Evolutionary conservation across 2,329 filamentous ascomycete genomes (phyloP), one percentile per base, ranked within the genome.

Genomic region (Colletotrichum sp.): DNA sequence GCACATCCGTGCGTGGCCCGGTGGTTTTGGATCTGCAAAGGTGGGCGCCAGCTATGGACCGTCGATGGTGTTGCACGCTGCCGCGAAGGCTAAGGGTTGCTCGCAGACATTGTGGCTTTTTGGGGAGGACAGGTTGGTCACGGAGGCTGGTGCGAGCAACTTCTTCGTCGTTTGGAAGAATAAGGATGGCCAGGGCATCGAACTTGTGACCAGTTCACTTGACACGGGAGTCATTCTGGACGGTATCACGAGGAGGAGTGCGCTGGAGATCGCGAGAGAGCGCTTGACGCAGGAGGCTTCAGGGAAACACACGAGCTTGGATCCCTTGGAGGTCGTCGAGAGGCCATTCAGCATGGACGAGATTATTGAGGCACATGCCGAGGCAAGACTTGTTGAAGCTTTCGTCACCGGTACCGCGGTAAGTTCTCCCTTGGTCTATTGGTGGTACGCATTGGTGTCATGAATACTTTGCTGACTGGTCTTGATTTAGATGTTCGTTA

Each of bases 331-430:
- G 80, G 89, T 98, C 48, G 93, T 96, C 0, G 96, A 98, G 91
- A 89, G 94, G 78, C 92, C 92, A 78, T 97, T 96, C 85, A 95
- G 92, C 28, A 98, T 98, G 83, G 86, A 89, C 32, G 96, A 98
- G 84, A 84, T 98, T n/a, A 82, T 92, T 30, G 90, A 94, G 81
- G 95, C 96, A 2, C 87, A 92, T 30, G 86, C 89, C 55, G 95
- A 98, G 81, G 95, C 95, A 4, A 89, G 96, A 4, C 84, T 98
- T 63, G 84, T 98, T 10, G 96, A 98, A 86, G 91, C 95, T 2
- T 98, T 98, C 82, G 95, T 94, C 7, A 92, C 94, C 39, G 96
- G 96, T 22, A 98, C 96, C 76, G 96, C 96, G 72, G 93, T 94
- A 88, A 88, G 92, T 90, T 78, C 8, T 1, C 44, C n/a, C 26